These are phyloP conservation scores for Antitrichia curtipendula DNA, from an alignment of 225 moss, liverwort and hornwort species.

Conservation along the genomic window DNA sequence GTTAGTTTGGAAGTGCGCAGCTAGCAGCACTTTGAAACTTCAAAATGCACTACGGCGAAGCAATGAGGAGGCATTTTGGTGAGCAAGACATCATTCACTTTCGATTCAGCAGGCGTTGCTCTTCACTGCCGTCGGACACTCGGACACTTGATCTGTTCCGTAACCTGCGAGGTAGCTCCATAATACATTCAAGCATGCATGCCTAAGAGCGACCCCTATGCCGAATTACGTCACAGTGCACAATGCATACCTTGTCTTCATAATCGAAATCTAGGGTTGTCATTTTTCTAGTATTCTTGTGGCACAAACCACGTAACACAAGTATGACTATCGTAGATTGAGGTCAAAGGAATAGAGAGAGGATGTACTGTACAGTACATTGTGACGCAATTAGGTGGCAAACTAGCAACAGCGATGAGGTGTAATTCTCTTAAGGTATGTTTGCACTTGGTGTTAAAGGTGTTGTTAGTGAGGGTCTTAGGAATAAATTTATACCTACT, in stretches of 20 bases:
- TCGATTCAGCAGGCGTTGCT: background rate
- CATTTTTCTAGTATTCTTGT: background rate
- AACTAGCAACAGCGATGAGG: background rate
- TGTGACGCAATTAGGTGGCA: background rate
- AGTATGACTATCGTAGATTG: background rate
- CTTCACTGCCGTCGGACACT: background rate
- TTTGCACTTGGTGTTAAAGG: no score
- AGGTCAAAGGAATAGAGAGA: background rate
- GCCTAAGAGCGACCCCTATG: background rate
- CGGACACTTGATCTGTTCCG: background rate
- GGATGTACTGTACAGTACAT: background rate
- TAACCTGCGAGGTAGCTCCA: background rate
- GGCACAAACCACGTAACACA: background rate
- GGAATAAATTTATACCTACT: no score
- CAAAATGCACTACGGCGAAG: background rate
- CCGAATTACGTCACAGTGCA: background rate
- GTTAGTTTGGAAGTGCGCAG: background rate
- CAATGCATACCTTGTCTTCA: background rate
- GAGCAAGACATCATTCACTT: background rate
- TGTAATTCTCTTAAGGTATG: no score
- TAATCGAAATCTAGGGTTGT: background rate
- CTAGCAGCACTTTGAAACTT: background rate
- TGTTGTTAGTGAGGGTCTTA: no score
- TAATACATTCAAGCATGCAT: background rate
- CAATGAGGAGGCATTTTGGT: background rate